phyloP scores from a whole-genome alignment of 1,139 yeast species.

The Kluyveromyces sp. region DNA sequence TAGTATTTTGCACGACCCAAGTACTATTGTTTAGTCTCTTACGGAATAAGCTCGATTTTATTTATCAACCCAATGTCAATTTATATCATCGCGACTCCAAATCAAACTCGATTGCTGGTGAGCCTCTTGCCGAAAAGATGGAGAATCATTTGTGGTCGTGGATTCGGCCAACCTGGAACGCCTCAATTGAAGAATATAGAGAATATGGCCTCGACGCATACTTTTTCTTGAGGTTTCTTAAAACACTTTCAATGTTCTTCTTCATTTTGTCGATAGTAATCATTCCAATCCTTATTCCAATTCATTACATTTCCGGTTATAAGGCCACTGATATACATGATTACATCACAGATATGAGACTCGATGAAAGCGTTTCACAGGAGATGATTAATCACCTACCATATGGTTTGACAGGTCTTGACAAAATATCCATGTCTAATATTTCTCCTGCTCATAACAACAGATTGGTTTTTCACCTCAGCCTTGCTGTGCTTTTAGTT shows the following conservation, averaged over 20 bases:
- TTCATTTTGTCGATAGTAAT: constrained; percentile 44
- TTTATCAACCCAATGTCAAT: constrained; percentile 40
- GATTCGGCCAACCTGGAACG: constrained; percentile 39
- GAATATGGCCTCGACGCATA: constrained; percentile 59
- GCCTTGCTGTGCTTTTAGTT: constrained; percentile 46
- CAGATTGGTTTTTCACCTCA: constrained; percentile 47
- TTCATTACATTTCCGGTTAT: constrained; percentile 44
- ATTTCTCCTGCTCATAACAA: constrained; percentile 43
- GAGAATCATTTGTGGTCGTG: constrained; percentile 43
- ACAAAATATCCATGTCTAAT: constrained; percentile 54
- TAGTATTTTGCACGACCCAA: constrained; percentile 47
- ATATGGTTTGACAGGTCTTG: constrained; percentile 39
- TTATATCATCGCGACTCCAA: background rate
- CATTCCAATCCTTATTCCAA: constrained; percentile 49
- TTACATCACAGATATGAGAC: constrained; percentile 14
- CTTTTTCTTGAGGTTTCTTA: constrained; percentile 50
- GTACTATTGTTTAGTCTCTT: constrained; percentile 46
- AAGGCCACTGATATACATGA: constrained; percentile 17
- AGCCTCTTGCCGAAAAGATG: constrained; percentile 13
- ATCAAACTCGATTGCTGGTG: background rate
- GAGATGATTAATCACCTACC: constrained; percentile 26
- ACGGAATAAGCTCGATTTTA: constrained; percentile 39
- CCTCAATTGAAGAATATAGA: constrained; percentile 40
- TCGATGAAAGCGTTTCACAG: constrained; percentile 9
- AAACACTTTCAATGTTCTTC: constrained; percentile 44